These are phyloP conservation scores for Lathyrus tuberosus DNA, from an alignment of 306 rosid species.

Conservation along the genomic window DNA sequence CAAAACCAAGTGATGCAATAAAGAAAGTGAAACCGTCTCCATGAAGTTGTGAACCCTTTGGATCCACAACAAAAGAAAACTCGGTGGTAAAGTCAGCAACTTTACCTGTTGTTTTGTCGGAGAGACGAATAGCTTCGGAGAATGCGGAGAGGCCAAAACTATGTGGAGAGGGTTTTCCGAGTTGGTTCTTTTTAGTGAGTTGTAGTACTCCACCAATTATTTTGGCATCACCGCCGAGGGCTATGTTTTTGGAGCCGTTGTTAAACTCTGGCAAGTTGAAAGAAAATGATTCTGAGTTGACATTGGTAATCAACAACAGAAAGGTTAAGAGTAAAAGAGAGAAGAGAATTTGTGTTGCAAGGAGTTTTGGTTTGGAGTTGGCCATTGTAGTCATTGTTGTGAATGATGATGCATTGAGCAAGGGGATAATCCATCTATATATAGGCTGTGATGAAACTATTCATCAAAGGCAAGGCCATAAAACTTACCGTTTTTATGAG, in stretches of 20 bases:
- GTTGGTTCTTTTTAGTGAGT: constrained; percentile 24
- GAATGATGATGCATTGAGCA: constrained; percentile 14
- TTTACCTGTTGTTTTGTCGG: constrained; percentile 3
- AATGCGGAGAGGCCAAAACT: constrained; percentile 36
- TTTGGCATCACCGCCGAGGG: not conserved
- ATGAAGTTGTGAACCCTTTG: not conserved
- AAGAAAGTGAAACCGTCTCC: constrained; percentile 51
- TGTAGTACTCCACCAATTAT: not conserved
- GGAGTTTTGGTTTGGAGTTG: not conserved
- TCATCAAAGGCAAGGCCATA: no score
- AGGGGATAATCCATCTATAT: not conserved
- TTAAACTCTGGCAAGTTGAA: constrained; percentile 23
- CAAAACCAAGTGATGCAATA: constrained; percentile 12
- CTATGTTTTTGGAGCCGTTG: not conserved
- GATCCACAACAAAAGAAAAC: constrained; percentile 34
- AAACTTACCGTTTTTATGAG: no score
- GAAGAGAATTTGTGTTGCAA: not conserved
- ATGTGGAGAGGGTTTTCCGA: constrained; percentile 18
- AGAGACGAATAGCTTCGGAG: constrained; percentile 20
- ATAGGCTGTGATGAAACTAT: no score
- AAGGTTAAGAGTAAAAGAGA: not conserved
- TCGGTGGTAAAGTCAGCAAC: constrained; percentile 27
- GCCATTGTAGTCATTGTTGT: constrained; percentile 33
- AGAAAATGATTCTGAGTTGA: constrained; percentile 30
- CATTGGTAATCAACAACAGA: constrained; percentile 5